Evolutionary conservation across 2,329 filamentous ascomycete species (phyloP).

Genomic region (Neofusicoccum sp.): DNA sequence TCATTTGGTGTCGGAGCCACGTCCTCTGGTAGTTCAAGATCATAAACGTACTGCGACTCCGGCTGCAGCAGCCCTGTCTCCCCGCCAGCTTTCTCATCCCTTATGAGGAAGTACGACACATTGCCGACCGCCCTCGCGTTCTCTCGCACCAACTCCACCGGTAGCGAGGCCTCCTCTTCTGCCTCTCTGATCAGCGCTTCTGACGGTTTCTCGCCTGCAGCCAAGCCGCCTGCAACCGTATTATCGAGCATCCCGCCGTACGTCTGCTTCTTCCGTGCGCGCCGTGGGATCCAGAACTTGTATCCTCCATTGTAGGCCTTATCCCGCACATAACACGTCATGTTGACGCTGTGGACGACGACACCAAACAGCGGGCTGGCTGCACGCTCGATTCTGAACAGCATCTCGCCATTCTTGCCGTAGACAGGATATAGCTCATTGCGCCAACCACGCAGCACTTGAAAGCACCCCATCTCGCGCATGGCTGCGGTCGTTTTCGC

Average conservation of each 20-base stretch:
- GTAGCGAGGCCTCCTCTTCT: slow-evolving; percentile 81
- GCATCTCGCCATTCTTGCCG: slow-evolving; percentile 34
- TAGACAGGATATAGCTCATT: slow-evolving; percentile 44
- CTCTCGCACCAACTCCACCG: slow-evolving; percentile 64
- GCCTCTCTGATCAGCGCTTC: slow-evolving; percentile 83
- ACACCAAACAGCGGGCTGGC: slow-evolving; percentile 45
- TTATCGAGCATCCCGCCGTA: slow-evolving; percentile 94
- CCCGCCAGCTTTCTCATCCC: slow-evolving; percentile 72
- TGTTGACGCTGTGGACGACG: slow-evolving; percentile 44
- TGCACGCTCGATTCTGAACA: slow-evolving; percentile 44
- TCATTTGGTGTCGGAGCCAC: slow-evolving; percentile 77
- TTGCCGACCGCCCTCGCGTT: slow-evolving; percentile 63
- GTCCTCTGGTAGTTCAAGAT: slow-evolving; percentile 66
- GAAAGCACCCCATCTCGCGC: slow-evolving; percentile 68
- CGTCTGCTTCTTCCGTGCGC: slow-evolving; percentile 75
- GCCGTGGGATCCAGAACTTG: slow-evolving; percentile 79
- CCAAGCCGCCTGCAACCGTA: slow-evolving; percentile 82
- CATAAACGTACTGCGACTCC: slow-evolving; percentile 88
- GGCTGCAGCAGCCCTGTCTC: slow-evolving; percentile 82
- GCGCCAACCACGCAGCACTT: slow-evolving; percentile 57
- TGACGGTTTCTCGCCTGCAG: slow-evolving; percentile 74
- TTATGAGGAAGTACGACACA: slow-evolving; percentile 81
- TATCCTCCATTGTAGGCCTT: slow-evolving; percentile 50
- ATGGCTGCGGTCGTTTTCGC: slow-evolving; percentile 63
- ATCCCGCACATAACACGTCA: slow-evolving; percentile 40